Base-by-base conservation (phyloP, 495 filamentous ascomycete genomes). In the Lindgomyces ingoldianus region DNA sequence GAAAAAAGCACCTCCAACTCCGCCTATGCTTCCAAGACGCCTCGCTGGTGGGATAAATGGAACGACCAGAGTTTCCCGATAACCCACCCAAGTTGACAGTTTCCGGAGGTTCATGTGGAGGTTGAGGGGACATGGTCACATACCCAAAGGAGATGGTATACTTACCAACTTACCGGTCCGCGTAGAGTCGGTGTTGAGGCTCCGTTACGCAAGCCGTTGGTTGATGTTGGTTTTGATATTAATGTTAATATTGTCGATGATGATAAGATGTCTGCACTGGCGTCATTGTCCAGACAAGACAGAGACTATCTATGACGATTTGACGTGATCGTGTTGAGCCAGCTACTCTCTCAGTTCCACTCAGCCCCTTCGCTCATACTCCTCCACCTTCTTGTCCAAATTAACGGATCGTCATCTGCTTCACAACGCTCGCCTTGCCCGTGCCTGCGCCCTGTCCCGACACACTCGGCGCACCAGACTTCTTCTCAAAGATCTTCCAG, bases 401-500 rank as follows among this genome's bases (percentile, higher is more conserved):
- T 81, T 88, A 98, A 60, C 93, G 90, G 75, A 98, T 98, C 52
- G 94, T 98, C 91, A 96, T 96, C 75, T 91, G 90, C 85, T 96
- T 96, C 71, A 84, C 84, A 83, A 96, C 87, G 65, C 89, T 86
- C 16, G 81, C 82, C 68, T 87, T 89, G 60, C 83, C 82, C 19
- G 81, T 81, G 39, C 86, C 80, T 54, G 81, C 74, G 33, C 81
- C 81, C 60, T 83, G 83, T 10, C 83, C 79, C 41, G 84, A 79
- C 1, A 82, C 75, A 49, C 81, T 82, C 57, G 75, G 79, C 45
- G 80, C 81, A 27, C 91, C 93, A 22, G 91, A 77, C 83, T 96
- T 96, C 85, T 95, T 96, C 83, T 98, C 94, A 69, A 98, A 98
- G 66, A 98, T 79, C 86, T 98, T 98, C 94, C 94, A 99, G 84